Percentiles rank a stretch among this genome's conserved stretches.
Conservation (phyloP, 208 protist species). For the Crithidia fasciculata region DNA sequence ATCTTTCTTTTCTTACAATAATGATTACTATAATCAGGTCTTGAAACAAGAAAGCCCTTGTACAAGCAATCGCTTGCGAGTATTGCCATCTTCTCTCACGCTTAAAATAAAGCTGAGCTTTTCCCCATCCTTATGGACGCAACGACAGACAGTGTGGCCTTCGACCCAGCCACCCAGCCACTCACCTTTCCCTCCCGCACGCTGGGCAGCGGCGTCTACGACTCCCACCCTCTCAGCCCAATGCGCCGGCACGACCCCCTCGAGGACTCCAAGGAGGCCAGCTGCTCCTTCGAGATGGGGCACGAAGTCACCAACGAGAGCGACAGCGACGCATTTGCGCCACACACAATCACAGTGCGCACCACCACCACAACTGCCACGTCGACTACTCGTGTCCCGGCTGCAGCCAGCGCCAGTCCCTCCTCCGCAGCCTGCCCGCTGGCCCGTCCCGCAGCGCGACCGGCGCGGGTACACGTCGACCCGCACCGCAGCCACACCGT, state of each 20-base stretch:
- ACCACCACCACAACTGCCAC: background rate
- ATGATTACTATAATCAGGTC: no score
- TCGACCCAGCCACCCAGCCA: background rate
- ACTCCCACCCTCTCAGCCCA: no score
- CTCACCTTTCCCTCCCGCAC: background rate
- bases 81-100: background rate
- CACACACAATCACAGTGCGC: background rate
- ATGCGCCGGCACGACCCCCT: no score
- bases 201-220: background rate
- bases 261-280: slow-evolving; percentile 4
- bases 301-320: background rate
- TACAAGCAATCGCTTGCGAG: no score
- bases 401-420: background rate
- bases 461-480: slow-evolving; percentile 8
- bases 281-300: slow-evolving; percentile 15
- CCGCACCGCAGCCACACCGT: slow-evolving; percentile 10
- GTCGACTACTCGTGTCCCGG: background rate
- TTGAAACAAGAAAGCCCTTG: no score
- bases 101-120: background rate
- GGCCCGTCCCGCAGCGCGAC: no score
- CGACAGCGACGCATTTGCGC: background rate
- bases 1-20: no score
- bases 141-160: background rate
- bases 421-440: background rate
- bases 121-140: background rate